These are phyloP conservation scores for Phytophthora foliorum DNA, from an alignment of 352 stramenopile species.

Conservation along the genomic window DNA sequence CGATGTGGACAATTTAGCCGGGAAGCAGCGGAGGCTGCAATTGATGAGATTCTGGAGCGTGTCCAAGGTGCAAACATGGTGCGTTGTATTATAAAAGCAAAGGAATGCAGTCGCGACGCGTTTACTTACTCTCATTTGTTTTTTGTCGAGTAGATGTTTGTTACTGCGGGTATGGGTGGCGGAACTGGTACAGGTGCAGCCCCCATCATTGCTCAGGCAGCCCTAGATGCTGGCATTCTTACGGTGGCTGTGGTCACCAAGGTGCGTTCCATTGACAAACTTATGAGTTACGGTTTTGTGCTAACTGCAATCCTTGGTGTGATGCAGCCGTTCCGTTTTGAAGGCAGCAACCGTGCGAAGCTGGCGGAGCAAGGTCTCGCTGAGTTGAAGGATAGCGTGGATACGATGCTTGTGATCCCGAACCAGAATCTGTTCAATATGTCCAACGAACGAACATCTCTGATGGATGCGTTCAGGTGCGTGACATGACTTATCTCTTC, in stretches of 20 bases:
- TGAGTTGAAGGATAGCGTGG: slow-evolving; percentile 85
- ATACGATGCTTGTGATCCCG: slow-evolving; percentile 91
- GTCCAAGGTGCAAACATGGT: slow-evolving; percentile 91
- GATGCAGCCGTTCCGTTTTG: slow-evolving; percentile 81
- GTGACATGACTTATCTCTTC: slow-evolving; percentile 3
- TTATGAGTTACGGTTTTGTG: background rate
- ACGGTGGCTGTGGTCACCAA: slow-evolving; percentile 91
- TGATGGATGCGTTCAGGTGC: slow-evolving; percentile 90
- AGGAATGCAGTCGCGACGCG: background rate
- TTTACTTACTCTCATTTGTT: background rate
- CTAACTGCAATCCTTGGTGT: background rate
- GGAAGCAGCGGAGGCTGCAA: slow-evolving; percentile 77
- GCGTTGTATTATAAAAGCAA: slow-evolving; percentile 7
- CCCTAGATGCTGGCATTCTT: slow-evolving; percentile 84
- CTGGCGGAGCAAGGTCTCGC: slow-evolving; percentile 79
- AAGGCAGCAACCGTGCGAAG: slow-evolving; percentile 86
- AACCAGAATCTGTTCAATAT: slow-evolving; percentile 94
- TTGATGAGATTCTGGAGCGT: slow-evolving; percentile 89
- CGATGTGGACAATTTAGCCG: slow-evolving; percentile 45
- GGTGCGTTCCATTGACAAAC: slow-evolving; percentile 31
- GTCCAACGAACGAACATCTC: slow-evolving; percentile 86
- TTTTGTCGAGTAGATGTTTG: slow-evolving; percentile 76
- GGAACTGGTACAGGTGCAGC: slow-evolving; percentile 87
- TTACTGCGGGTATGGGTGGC: slow-evolving; percentile 88
- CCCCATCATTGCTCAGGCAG: slow-evolving; percentile 86